Evolutionary conservation across 257 asterid species (phyloP), one percentile per base, ranked within the genome.

Genomic region (Ocimum tenuiflorum): DNA sequence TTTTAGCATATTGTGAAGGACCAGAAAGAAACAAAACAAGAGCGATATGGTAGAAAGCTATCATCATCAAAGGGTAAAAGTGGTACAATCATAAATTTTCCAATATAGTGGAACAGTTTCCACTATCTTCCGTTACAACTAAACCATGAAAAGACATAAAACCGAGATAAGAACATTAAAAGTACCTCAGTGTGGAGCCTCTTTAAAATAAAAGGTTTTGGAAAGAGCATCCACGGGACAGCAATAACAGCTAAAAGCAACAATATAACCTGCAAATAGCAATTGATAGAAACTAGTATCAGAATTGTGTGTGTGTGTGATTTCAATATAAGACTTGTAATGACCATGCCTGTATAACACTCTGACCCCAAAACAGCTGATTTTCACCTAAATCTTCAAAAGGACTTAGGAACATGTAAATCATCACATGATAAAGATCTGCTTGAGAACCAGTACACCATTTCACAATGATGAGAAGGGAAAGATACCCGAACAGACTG

Each of bases 161-260:
- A 60, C 14, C 58, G 18, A 45, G 15, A 35, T 13, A 15, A 18
- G 33, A 58, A 47, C 57, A 20, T 45, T 17, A 48, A 27, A 29
- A 27, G 67, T 81, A 91, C 97, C 97, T 91, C 91, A 5, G 88
- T 71, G 46, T 91, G 86, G 61, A 81, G 91, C 78, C 79, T 86
- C 83, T 76, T 88, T 74, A 91, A 73, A 76, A 91, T 88, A 67
- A 88, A 91, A 76, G 97, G 97, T 79, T 91, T 91, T 14, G 97
- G 97, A 69, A 91, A 91, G 74, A 91, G 97, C 97, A 91, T 91
- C 96, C 97, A 91, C 11, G 97, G 97, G 75, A 91, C 97, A 74
- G 96, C 95, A 71, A 88, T 80, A 71, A 86, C 50, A 68, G 97
- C 97, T 59, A 74, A 70, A 61, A 91, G 82, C 83, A 91, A 79